Base-by-base conservation (phyloP, 306 rosid species). In the Crotalaria pallida region DNA sequence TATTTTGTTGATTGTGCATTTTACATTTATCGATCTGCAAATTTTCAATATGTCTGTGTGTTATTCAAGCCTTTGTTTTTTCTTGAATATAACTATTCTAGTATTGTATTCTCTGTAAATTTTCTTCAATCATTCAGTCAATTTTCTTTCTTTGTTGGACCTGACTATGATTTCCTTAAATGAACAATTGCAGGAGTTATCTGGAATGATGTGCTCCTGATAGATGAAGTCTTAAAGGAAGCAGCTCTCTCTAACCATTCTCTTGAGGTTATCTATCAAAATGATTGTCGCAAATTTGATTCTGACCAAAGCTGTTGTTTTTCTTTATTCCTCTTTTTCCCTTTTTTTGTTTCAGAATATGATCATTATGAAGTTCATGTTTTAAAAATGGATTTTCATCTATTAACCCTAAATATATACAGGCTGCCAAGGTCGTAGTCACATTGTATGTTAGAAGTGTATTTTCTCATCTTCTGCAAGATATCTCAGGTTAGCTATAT, bases 201-300 rank as follows among this genome's bases (percentile, higher is more conserved):
- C 50, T 88, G 94, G 96, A 80, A 71, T 79, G 89, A 90, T 65
- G 87, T 82, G 27, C 86, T 85, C 65, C 74, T 82, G 74, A 77
- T 90, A 83, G 96, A 90, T 79, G 91, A 84, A 72, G 87, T 86
- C 69, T 74, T 90, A 60, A 79, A 65, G 45, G 96, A 90, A 79
- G 96, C 88, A 50, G 76, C 79, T 80, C 87, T 90, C 50, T 77
- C 82, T 34, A 64, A 82, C 75, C 82, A 80, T 75, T 86, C 91
- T 71, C 66, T 88, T 79, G 88, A 90, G 96, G 96, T 90, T 47
- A 60, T 80, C 29, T 72, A 48, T 67, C 61, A 7, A 58, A 8
- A 58, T 47, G 73, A 62, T 52, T 55, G 62, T n/a, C 72, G 27
- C 64, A 58, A 62, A 22, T 69, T 56, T 51, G 59, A 40, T 68